Base-by-base conservation (phyloP, 768 basidiomycete species). In the Rhizopogon salebrosus region DNA sequence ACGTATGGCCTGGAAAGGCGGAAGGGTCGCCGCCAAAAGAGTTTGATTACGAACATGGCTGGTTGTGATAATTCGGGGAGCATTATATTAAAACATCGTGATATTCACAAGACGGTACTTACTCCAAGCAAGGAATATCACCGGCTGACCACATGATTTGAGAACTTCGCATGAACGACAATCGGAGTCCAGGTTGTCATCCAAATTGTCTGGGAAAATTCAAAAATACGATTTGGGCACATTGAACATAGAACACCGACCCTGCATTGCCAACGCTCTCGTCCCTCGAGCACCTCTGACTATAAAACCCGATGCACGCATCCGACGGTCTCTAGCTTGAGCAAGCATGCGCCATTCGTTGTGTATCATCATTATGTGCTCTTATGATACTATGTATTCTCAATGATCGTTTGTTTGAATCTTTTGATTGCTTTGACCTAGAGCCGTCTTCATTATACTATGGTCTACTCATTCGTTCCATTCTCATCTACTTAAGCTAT, bases 21-120 rank as follows among this genome's bases (percentile, higher is more conserved):
- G 18, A 38, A 51, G 53, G 53, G 39, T 51, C 49, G 52, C 24
- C 5, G 24, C 20, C 49, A 53, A 35, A 39, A 37, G 24, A 18
- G 22, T 23, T 54, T 39, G 37, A 36, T 51, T 54, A 54, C 49
- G 53, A 22, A 41, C 26, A 52, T 41, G 27, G 13, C 3, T 7
- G 38, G 18, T 38, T 10, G 14, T 14, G 29, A 45, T 45, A 22
- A 22, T 45, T 16, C 11, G 27, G 45, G 45, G 9, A 16, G 45
- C 16, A 46, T 46, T 46, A 34, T n/a, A n/a, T n/a, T n/a, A 22
- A 8, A 16, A 4, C 27, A 7, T 31, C n/a, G n/a, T n/a, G n/a
- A n/a, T n/a, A n/a, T 45, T 1, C 18, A 42, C n/a, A 27, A 11
- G 10, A 27, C 24, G 41, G 18, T 13, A 26, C 26, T 24, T n/a